Conservation (phyloP, 306 rosid species). For the Citrullus colocynthis region DNA sequence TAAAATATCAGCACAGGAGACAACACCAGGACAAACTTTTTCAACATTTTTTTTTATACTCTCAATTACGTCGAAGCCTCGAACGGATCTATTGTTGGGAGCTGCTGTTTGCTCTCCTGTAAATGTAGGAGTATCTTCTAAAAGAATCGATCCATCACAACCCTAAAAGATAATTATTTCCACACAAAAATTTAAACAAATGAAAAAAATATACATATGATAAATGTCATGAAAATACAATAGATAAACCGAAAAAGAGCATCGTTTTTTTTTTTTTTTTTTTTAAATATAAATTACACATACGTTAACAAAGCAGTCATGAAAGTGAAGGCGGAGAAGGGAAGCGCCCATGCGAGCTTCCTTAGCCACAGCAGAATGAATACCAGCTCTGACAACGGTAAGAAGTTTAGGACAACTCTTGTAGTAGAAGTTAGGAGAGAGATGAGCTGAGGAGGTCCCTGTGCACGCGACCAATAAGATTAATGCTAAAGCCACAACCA, state of each 20-base stretch:
- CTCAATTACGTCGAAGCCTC: slow-evolving; percentile 23
- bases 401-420: slow-evolving; percentile 17
- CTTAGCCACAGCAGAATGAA: background rate
- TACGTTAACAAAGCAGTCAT: slow-evolving; percentile 29
- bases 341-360: slow-evolving; percentile 34
- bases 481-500: background rate
- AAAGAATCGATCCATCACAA: slow-evolving; percentile 25
- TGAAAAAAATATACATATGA: background rate
- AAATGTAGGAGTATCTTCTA: slow-evolving; percentile 17
- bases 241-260: background rate
- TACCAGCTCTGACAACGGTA: slow-evolving; percentile 1
- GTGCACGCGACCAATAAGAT: background rate
- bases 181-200: background rate
- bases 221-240: background rate
- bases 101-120: slow-evolving; percentile 24
- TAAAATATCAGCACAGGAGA: slow-evolving; percentile 26
- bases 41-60: slow-evolving; percentile 12
- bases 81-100: slow-evolving; percentile 13
- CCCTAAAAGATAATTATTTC: background rate
- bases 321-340: slow-evolving; percentile 21
- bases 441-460: slow-evolving; percentile 7
- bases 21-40: slow-evolving; percentile 10
- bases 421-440: slow-evolving; percentile 6
- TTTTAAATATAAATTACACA: too few species aligned
- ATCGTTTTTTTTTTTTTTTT: too few species aligned